Evolutionary conservation across 169 alveolate genomes (phyloP).

Genomic region (Plasmodium adleri): DNA sequence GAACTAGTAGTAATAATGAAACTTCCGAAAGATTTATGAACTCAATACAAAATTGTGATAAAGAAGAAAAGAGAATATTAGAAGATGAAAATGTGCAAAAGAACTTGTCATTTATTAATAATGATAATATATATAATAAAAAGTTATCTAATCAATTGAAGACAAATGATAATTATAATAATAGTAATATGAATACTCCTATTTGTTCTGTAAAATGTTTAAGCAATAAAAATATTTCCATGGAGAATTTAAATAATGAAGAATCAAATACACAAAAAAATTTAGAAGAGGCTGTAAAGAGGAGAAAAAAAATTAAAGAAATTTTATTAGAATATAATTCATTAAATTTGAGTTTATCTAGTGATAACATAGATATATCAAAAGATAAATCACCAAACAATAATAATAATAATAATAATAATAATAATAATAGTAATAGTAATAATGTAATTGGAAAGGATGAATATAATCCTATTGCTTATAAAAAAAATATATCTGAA

Average conservation of each 20-base stretch:
- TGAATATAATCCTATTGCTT: background rate
- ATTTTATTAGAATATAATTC: conserved; percentile 62
- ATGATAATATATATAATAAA: conserved; percentile 4
- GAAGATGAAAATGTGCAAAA: conserved; percentile 5
- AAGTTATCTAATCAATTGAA: conserved; percentile 16
- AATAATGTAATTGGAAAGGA: conserved; percentile 12
- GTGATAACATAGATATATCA: conserved; percentile 24
- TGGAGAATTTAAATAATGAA: conserved; percentile 20
- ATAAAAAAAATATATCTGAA: background rate
- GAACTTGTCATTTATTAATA: conserved; percentile 7
- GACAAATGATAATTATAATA: conserved; percentile 10
- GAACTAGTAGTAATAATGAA: conserved; percentile 6
- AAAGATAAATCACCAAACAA: conserved; percentile 34
- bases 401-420: conserved; percentile 8
- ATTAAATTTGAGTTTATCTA: conserved; percentile 49
- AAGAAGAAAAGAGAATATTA: conserved; percentile 25
- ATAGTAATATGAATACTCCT: background rate
- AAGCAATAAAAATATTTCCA: conserved; percentile 22
- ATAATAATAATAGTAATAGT: conserved; percentile 4
- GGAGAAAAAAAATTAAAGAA: conserved; percentile 65
- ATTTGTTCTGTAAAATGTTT: background rate
- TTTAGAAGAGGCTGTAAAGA: conserved; percentile 71
- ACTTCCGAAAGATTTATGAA: conserved; percentile 20
- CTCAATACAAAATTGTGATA: background rate
- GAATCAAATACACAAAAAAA: conserved; percentile 40